phyloP scores from a whole-genome alignment of 2,329 filamentous ascomycete genomes.

The Fusarium heterosporum region DNA sequence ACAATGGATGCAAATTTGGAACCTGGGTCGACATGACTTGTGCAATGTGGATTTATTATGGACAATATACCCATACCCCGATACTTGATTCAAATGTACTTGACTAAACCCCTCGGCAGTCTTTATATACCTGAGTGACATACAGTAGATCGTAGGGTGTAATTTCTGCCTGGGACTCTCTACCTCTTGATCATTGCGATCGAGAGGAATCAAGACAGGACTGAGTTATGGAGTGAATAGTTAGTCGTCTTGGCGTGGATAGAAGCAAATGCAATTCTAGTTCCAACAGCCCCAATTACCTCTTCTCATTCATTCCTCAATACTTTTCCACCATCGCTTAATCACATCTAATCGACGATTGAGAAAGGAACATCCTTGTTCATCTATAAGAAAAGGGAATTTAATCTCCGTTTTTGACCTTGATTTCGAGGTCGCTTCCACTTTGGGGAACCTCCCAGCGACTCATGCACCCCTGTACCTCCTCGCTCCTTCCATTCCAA shows the following conservation, averaged over 20 bases:
- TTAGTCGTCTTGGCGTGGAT: background rate
- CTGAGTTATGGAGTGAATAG: slow-evolving; percentile 1
- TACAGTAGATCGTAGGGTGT: too few species aligned
- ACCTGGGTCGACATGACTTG: slow-evolving; percentile 8
- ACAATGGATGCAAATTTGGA: background rate
- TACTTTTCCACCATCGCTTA: background rate
- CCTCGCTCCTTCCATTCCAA: slow-evolving; percentile 36
- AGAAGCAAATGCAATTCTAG: slow-evolving; percentile 2
- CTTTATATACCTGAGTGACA: too few species aligned
- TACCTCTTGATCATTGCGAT: background rate
- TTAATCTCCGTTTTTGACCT: slow-evolving; percentile 29
- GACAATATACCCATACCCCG: too few species aligned
- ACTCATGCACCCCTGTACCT: slow-evolving; percentile 22
- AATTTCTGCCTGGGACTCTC: background rate
- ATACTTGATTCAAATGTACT: too few species aligned
- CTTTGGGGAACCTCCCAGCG: slow-evolving; percentile 18
- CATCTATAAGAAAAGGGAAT: slow-evolving; percentile 33
- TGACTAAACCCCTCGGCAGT: too few species aligned
- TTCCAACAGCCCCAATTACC: background rate
- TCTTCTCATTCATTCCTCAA: background rate
- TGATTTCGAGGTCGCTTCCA: slow-evolving; percentile 23
- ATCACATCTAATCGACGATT: slow-evolving; percentile 22
- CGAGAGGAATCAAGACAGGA: background rate
- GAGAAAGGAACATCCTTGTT: background rate
- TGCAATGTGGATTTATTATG: background rate